Percentiles rank a stretch among this genome's conserved stretches.
phyloP scores from a whole-genome alignment of 768 basidiomycete species.

The Lactarius sanguifluus region DNA sequence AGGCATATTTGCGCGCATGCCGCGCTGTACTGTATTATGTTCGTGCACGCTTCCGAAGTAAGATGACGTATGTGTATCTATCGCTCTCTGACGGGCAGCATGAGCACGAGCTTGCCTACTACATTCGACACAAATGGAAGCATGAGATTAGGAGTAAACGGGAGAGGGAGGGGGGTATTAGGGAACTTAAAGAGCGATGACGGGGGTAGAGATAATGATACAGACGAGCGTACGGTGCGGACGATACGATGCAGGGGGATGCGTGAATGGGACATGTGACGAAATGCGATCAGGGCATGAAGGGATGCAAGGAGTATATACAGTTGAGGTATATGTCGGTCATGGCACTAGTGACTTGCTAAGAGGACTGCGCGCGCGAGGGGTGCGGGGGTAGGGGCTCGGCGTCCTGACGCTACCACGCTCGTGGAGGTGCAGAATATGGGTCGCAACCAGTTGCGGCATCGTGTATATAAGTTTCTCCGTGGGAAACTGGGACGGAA shows the following conservation, averaged over 20 bases:
- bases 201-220: slow-evolving; percentile 24
- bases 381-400: slow-evolving; percentile 1
- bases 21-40: slow-evolving; percentile 4
- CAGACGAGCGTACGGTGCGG: slow-evolving; percentile 13
- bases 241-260: slow-evolving; percentile 12
- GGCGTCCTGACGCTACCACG: slow-evolving; percentile 24
- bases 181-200: slow-evolving; percentile 13
- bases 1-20: neutral
- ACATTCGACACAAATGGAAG: slow-evolving; percentile 16
- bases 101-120: slow-evolving; percentile 1
- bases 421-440: slow-evolving; percentile 27
- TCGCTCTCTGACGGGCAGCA: neutral
- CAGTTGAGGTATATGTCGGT: slow-evolving; percentile 1
- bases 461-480: slow-evolving; percentile 27
- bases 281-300: slow-evolving; percentile 11
- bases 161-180: slow-evolving; percentile 9
- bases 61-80: slow-evolving; percentile 11
- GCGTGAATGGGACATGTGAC: slow-evolving; percentile 14
- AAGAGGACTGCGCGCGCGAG: slow-evolving; percentile 17
- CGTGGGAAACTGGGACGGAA: slow-evolving; percentile 2
- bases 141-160: slow-evolving; percentile 3
- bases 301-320: neutral
- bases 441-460: slow-evolving; percentile 30
- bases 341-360: slow-evolving; percentile 12
- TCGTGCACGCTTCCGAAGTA: slow-evolving; percentile 15